Conservation (phyloP, 305 asterid genomes). For the Fraxinus paxiana region DNA sequence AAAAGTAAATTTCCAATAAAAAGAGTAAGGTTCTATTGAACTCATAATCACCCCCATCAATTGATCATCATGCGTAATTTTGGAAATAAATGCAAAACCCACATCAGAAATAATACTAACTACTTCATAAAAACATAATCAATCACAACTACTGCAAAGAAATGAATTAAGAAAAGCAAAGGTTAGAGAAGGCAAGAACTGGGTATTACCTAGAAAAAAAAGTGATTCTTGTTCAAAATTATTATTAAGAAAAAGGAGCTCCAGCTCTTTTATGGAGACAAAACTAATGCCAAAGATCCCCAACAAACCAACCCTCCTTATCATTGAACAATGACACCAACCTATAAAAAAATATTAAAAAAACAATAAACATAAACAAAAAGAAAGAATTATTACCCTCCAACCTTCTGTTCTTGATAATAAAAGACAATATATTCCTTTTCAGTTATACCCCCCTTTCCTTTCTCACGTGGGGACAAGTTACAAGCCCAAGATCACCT, state of each 20-base stretch:
- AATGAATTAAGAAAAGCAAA: conserved; percentile 13
- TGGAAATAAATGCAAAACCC: conserved; percentile 18
- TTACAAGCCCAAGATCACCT: conserved; percentile 26
- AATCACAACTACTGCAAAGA: conserved; percentile 15
- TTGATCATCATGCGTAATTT: conserved; percentile 19
- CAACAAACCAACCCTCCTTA: conserved; percentile 51
- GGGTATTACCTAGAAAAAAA: conserved; percentile 36
- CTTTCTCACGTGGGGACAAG: conserved; percentile 65
- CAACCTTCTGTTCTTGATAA: conserved; percentile 35
- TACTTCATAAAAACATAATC: conserved; percentile 9
- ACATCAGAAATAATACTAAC: not conserved
- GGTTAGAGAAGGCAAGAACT: not conserved
- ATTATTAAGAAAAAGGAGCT: conserved; percentile 37
- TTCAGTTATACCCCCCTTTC: conserved; percentile 37
- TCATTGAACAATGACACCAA: conserved; percentile 82
- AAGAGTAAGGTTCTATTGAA: not conserved
- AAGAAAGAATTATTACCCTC: conserved; percentile 36
- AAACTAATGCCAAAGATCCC: conserved; percentile 52
- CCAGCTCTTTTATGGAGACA: conserved; percentile 41
- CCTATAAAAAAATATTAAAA: conserved; percentile 25
- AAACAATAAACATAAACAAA: conserved; percentile 21
- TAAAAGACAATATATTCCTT: conserved; percentile 31
- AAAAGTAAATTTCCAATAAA: not conserved
- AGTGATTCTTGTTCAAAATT: conserved; percentile 26
- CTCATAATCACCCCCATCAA: not conserved